phyloP scores from a whole-genome alignment of 2,329 filamentous ascomycete genomes.

The Stemphylium vesicarium region DNA sequence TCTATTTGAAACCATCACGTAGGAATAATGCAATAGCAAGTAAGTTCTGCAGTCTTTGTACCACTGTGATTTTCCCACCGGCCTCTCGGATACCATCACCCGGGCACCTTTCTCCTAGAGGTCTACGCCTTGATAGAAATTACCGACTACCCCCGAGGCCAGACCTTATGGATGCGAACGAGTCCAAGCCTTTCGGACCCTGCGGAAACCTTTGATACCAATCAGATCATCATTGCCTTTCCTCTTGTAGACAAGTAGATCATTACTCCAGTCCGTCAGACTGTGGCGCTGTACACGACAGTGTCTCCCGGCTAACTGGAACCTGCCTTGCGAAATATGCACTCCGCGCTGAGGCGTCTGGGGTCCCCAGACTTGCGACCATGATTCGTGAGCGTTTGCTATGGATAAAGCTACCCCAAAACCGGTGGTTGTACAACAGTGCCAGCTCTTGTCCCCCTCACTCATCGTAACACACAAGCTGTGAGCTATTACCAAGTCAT shows the following conservation, averaged over 20 bases:
- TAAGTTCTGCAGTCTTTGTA: not conserved
- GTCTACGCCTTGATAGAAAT: not conserved
- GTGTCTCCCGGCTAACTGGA: conserved; percentile 7
- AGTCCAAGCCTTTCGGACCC: not conserved
- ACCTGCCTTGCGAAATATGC: conserved; percentile 4
- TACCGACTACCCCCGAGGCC: conserved; percentile 11
- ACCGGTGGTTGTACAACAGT: not conserved
- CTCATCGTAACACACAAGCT: not conserved
- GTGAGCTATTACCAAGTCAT: conserved; percentile 13
- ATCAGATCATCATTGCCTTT: not conserved
- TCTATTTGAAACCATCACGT: not conserved
- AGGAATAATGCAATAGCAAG: not conserved
- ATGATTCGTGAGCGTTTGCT: conserved; percentile 7
- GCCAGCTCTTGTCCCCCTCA: not conserved
- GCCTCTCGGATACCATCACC: conserved; percentile 17
- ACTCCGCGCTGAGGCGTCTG: conserved; percentile 9
- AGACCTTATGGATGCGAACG: conserved; percentile 2
- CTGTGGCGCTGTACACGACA: conserved; percentile 4
- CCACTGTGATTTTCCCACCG: not conserved
- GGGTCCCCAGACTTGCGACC: conserved; percentile 6
- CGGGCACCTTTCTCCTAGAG: conserved; percentile 2
- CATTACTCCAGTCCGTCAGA: not conserved
- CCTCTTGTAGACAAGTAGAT: conserved; percentile 1
- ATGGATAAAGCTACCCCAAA: conserved; percentile 15
- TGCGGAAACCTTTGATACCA: conserved; percentile 1